Evolutionary conservation across 2,329 filamentous ascomycete genomes (phyloP), one percentile per base, ranked within the genome.

Genomic region (Chalaropsis ovoidea): DNA sequence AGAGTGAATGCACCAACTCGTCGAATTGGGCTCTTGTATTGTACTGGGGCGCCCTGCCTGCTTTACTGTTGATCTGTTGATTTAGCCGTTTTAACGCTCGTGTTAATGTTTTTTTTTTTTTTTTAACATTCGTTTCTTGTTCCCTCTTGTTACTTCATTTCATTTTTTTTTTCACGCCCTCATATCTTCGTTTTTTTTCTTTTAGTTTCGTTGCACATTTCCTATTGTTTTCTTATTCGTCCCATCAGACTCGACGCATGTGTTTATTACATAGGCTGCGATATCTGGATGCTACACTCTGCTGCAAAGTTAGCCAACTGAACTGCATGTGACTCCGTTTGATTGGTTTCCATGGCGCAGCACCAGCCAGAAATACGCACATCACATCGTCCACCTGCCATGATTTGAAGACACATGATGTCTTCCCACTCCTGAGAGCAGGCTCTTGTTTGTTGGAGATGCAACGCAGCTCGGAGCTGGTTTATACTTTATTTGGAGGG

Each of bases 401-500:
- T 22, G 11, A 31, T 31, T 6, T 4, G 4, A 43, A 15, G 13
- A 43, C 13, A 15, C 13, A 13, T 43, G 42, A 13, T 43, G 42
- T n/a, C 42, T 43, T 43, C 27, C 27, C 17, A 17, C 52, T 31
- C 22, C 15, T 15, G 49, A 27, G 13, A 17, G 27, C 27, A 19
- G 15, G 15, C 27, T 56, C 52, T 56, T 56, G 62, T 42, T 39
- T 11, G 31, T 35, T 62, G 15, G 19, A 47, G 41, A 45, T 47
- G 22, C 42, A 24, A 47, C 5, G 39, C 22, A n/a, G 22, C 24
- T 62, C 3, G 42, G 61, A 62, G 41, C 27, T 19, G 41, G n/a
- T 47, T 62, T 19, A 31, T 62, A 61, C 52, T 64, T 64, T 56
- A 45, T 64, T 43, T 60, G 52, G 52, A 35, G 49, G 39, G 24